A percentile compares a stretch with the other conserved stretches of the same genome.
Evolutionary conservation across 192 early-diverging fungal species (phyloP).

Genomic region (Linnemannia zychae): DNA sequence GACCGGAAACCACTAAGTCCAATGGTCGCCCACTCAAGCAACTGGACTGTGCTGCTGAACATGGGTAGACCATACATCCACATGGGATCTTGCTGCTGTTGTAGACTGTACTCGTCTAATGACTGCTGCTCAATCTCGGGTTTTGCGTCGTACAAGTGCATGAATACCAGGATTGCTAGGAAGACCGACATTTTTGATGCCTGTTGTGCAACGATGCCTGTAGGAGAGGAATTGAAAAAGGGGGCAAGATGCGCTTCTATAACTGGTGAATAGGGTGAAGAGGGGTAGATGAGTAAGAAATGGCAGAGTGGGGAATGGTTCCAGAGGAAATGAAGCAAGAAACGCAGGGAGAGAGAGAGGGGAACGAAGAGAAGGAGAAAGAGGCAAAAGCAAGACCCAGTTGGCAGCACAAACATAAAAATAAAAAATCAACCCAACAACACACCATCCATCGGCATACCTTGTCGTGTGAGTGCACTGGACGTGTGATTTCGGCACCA

Average conservation of each 20-base stretch:
- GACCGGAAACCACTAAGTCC: neutral
- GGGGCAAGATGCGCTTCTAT: neutral
- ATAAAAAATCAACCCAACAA: too few relatives aligned
- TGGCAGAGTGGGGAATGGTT: too few relatives aligned
- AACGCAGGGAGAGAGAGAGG: too few relatives aligned
- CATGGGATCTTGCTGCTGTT: neutral
- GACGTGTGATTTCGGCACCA: neutral
- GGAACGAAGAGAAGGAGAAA: too few relatives aligned
- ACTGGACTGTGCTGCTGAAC: slow-evolving; percentile 1
- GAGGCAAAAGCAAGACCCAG: too few relatives aligned
- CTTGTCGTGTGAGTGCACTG: too few relatives aligned
- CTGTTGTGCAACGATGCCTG: neutral
- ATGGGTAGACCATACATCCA: neutral
- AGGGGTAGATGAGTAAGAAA: too few relatives aligned
- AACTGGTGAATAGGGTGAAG: too few relatives aligned
- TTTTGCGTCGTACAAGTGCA: neutral
- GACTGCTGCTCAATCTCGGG: slow-evolving; percentile 7
- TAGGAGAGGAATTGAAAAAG: neutral
- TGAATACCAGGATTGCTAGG: slow-evolving; percentile 13
- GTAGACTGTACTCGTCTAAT: neutral
- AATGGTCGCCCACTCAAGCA: slow-evolving; percentile 10
- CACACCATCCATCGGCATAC: too few relatives aligned
- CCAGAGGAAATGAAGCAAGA: too few relatives aligned
- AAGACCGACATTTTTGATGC: neutral
- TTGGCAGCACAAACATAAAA: too few relatives aligned